phyloP scores from a whole-genome alignment of 148 eudicot species.

The Camellia japonica region DNA sequence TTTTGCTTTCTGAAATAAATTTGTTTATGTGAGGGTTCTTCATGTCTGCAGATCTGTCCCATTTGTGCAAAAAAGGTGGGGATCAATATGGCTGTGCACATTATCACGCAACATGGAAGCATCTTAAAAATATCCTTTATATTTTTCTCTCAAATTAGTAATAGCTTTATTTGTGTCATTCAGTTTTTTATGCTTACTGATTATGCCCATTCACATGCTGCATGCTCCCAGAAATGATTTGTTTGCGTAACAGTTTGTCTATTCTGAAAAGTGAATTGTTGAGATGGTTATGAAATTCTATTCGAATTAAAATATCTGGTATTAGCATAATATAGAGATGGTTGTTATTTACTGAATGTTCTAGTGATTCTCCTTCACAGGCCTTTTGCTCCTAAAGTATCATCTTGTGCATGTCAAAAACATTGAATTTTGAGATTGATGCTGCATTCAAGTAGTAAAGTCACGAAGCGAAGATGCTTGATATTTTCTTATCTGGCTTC shows the following conservation, averaged over 20 bases:
- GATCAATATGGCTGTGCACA: conserved; percentile 47
- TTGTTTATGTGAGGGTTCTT: background rate
- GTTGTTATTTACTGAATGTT: background rate
- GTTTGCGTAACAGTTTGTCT: background rate
- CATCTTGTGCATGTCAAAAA: background rate
- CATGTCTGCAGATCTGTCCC: conserved; percentile 54
- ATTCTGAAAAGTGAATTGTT: background rate
- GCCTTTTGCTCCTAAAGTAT: background rate
- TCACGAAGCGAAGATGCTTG: background rate
- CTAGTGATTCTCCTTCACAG: background rate
- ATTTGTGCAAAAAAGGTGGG: conserved; percentile 44
- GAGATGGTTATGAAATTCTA: background rate
- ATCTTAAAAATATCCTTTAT: conserved; percentile 58
- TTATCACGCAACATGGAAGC: conserved; percentile 52
- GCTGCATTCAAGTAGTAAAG: background rate
- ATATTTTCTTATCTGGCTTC: background rate
- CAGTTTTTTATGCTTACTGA: background rate
- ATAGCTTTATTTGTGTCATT: background rate
- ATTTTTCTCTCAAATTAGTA: background rate
- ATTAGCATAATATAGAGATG: conserved; percentile 3
- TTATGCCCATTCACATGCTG: background rate
- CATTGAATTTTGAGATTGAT: background rate
- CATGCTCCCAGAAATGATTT: conserved; percentile 9
- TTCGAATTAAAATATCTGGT: background rate
- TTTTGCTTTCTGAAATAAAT: background rate